Base-by-base conservation (phyloP, 192 early-diverging fungal species). In the Fimicolochytrium jonesii region DNA sequence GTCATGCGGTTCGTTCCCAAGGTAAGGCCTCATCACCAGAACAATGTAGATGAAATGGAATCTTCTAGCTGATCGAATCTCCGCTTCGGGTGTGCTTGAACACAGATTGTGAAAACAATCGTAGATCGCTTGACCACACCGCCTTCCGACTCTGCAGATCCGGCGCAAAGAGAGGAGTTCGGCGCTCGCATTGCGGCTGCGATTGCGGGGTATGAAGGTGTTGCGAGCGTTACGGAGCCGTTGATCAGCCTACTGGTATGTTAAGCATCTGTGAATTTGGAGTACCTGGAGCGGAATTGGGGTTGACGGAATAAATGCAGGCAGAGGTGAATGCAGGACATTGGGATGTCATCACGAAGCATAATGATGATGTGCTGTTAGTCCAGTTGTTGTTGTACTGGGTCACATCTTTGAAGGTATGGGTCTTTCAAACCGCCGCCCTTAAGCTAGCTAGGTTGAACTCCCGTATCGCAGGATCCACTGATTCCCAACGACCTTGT, bases 1-100 rank as follows among this genome's bases (percentile, higher is more conserved):
- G 13, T 30, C 15, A 34, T 68, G 35, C 36, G 66, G 32, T 47
- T 66, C 42, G 57, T 76, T 2, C 77, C 77, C n/a, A 79, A 79
- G 60, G 70, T 73, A 35, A 20, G 43, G 20, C n/a, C n/a, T n/a
- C n/a, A n/a, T n/a, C n/a, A n/a, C n/a, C n/a, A n/a, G n/a, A n/a
- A n/a, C 37, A 7, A 7, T 39, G 9, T 17, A 7, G 37, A 39
- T 20, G 23, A 17, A 44, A 23, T 45, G 18, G 17, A 5, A 17
- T 13, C 9, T 22, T 7, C 5, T 58, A 7, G 6, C 6, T 11
- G 6, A 5, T 6, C 6, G 5, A 18, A 13, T 44, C 34, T 10
- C 10, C 11, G 18, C 26, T 60, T 30, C 28, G n/a, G 28, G 48
- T 22, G 6, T n/a, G 11, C 47, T 29, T 32, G 2, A 32, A 45